Base-by-base conservation (phyloP, 2,329 filamentous ascomycete species). In the Sarocladium oryzae region DNA sequence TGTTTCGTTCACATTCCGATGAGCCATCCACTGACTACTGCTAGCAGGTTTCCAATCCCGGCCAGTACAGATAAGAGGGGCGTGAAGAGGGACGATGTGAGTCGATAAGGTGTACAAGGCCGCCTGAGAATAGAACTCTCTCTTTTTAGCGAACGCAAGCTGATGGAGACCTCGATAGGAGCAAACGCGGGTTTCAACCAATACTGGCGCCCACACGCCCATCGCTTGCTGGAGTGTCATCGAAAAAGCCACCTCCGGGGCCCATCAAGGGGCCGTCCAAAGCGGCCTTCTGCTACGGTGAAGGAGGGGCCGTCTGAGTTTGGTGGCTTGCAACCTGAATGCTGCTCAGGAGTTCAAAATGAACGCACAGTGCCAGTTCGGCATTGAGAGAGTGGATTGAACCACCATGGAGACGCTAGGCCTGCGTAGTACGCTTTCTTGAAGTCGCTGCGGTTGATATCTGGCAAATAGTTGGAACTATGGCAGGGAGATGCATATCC, bases 401-500 rank as follows among this genome's bases (percentile, higher is more conserved):
- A 15, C 16, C 10, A 15, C 16, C 10, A 48, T 33, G 15, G 26
- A 7, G 18, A 20, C 43, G 43, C 43, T 48, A 48, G 43, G 43
- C 7, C 26, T 45, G 40, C 40, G 28, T 11, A 23, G 24, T 26
- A n/a, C 24, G 26, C 13, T 30, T 4, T 26, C n/a, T 28, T 8
- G 21, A 45, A 13, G 37, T 23, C 20, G 8, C 26, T 7, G n/a
- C 3, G 4, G 10, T 33, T 33, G 43, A 33, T 48, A 32, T 48
- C 43, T 33, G 43, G 20, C 26, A 48, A n/a, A 18, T 4, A 48
- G 28, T 24, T n/a, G 16, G 11, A 32, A 26, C 43, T 18, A 26
- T 26, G 23, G 28, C 28, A 32, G 40, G 33, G 43, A 48, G 43
- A 48, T 48, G 43, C 43, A 33, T 48, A 48, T 7, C n/a, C 43